Evolutionary conservation across 2,329 filamentous ascomycete species (phyloP).

Genomic region (Verticillium nubilum): DNA sequence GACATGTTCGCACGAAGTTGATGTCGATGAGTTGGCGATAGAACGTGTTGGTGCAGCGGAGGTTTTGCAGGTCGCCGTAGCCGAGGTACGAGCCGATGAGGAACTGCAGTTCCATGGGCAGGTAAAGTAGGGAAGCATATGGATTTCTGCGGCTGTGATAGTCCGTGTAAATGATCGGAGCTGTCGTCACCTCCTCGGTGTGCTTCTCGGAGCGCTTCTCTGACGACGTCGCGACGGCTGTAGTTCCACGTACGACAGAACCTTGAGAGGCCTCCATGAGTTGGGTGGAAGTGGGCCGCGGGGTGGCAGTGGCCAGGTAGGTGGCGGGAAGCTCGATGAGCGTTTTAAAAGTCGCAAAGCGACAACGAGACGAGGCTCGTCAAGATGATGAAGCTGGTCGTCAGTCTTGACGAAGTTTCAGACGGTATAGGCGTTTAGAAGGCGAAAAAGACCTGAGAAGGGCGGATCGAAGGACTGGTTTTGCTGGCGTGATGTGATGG

Average conservation of each 20-base stretch:
- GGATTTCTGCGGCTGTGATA: not conserved
- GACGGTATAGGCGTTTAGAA: not conserved
- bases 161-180: not conserved
- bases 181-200: not conserved
- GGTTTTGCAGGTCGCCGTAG: slow-evolving; percentile 36
- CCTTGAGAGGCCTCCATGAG: not conserved
- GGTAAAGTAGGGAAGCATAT: slow-evolving; percentile 9
- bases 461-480: not conserved
- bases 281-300: not conserved
- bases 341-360: not conserved
- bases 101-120: slow-evolving; percentile 37
- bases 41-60: slow-evolving; percentile 33
- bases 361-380: not conserved
- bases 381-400: not conserved
- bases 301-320: not conserved
- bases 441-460: not conserved
- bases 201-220: slow-evolving; percentile 2
- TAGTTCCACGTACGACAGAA: not conserved
- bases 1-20: slow-evolving; percentile 2
- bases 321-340: not conserved
- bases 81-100: slow-evolving; percentile 32
- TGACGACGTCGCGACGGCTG: not conserved
- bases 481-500: not conserved
- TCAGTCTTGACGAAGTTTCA: not conserved
- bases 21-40: slow-evolving; percentile 27